Evolutionary conservation across 179 eudicot species (phyloP).

Genomic region (Actinidia polygama): DNA sequence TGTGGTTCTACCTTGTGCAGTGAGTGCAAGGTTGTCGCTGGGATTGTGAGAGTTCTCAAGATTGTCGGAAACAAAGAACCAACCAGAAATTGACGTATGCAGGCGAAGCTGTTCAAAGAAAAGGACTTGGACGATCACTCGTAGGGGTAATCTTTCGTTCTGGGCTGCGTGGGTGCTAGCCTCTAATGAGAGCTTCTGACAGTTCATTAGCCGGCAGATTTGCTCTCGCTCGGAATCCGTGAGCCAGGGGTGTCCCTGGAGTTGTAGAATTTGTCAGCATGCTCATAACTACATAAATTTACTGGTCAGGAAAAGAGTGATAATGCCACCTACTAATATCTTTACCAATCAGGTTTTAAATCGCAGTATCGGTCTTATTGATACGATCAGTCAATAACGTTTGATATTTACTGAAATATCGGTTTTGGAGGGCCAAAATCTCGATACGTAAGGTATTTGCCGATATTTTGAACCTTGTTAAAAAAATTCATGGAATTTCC

Average conservation of each 20-base stretch:
- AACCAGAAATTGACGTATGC: constrained; percentile 78
- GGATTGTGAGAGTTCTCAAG: constrained; percentile 50
- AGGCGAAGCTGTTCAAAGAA: constrained; percentile 84
- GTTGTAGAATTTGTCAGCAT: constrained; percentile 4
- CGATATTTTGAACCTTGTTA: too few species aligned
- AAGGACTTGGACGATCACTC: constrained; percentile 81
- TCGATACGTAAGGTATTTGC: too few species aligned
- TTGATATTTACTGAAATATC: too few species aligned
- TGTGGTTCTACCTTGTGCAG: constrained; percentile 20
- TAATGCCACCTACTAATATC: neutral
- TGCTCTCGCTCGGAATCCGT: constrained; percentile 80
- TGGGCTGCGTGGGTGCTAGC: constrained; percentile 91
- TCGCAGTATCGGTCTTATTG: too few species aligned
- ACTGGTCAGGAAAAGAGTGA: neutral
- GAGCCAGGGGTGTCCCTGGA: constrained; percentile 83
- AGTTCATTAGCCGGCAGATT: constrained; percentile 77
- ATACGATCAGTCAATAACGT: too few species aligned
- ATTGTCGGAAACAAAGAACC: constrained; percentile 77
- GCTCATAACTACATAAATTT: neutral
- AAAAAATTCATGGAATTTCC: too few species aligned
- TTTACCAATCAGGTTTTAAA: too few species aligned
- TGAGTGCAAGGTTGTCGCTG: constrained; percentile 25
- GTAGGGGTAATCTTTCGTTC: constrained; percentile 85
- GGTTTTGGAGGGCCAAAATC: too few species aligned
- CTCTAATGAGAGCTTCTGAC: constrained; percentile 83